Evolutionary conservation across 1,139 yeast species (phyloP).

Genomic region (Protomyces lactucae-debilis): DNA sequence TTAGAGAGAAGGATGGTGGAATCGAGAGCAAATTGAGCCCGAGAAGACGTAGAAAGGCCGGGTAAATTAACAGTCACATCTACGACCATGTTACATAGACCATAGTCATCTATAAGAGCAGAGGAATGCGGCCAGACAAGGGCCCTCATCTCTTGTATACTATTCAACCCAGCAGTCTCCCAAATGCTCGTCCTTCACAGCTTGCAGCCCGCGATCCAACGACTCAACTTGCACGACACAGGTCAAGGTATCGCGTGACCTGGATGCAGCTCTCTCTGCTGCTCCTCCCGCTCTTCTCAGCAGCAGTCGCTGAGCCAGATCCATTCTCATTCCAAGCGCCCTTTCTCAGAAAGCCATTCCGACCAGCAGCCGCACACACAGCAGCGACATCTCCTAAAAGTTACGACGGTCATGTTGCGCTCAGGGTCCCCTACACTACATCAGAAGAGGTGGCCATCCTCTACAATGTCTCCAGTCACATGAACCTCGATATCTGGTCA

Average conservation of each 20-base stretch:
- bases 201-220: not conserved
- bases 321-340: slow-evolving; percentile 1
- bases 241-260: slow-evolving; percentile 1
- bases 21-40: no score
- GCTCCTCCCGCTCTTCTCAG: not conserved
- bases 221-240: not conserved
- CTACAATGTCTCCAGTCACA: slow-evolving; percentile 36
- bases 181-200: not conserved
- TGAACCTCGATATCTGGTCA: slow-evolving; percentile 43
- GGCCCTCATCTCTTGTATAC: no score
- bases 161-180: not conserved
- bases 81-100: no score
- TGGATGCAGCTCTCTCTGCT: not conserved
- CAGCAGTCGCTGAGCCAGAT: not conserved
- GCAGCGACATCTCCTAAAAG: not conserved
- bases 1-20: no score
- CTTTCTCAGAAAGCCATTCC: not conserved
- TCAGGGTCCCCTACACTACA: slow-evolving; percentile 44
- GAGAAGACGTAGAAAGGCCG: no score
- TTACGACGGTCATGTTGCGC: slow-evolving; percentile 51
- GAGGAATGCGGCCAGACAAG: no score
- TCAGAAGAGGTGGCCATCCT: slow-evolving; percentile 36
- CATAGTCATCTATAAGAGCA: no score
- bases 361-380: not conserved
- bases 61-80: no score